Percentiles rank a stretch among this genome's conserved stretches.
phyloP scores from a whole-genome alignment of 768 basidiomycete species.

The Coprinopsis marcescibilis region DNA sequence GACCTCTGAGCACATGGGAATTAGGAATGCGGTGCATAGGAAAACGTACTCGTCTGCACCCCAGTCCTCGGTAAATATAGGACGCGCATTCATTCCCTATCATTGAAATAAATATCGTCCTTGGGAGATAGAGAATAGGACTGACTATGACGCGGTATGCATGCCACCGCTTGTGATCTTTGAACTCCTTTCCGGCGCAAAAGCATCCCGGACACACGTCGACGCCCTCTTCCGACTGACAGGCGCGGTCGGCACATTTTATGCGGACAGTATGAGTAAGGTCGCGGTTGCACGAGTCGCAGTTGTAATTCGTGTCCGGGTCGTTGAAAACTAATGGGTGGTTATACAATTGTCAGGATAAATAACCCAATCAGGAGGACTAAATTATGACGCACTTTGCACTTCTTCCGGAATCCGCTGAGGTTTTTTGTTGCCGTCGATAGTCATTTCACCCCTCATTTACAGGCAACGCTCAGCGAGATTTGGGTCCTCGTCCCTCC shows the following conservation, averaged over 20 bases:
- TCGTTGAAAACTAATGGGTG: conserved; percentile 59
- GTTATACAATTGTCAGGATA: conserved; percentile 10
- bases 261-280: conserved; percentile 96
- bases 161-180: conserved; percentile 79
- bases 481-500: too few relatives aligned
- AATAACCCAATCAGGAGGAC: conserved; percentile 14
- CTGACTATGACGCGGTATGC: conserved; percentile 87
- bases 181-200: conserved; percentile 86
- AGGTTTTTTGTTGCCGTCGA: conserved; percentile 62
- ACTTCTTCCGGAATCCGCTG: conserved; percentile 62
- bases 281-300: conserved; percentile 80
- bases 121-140: conserved; percentile 5
- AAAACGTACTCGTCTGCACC: conserved; percentile 88
- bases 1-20: background rate
- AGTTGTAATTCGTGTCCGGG: conserved; percentile 77
- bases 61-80: conserved; percentile 94
- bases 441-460: conserved; percentile 42
- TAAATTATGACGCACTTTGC: conserved; percentile 40
- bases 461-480: background rate
- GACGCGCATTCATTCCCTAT: conserved; percentile 93
- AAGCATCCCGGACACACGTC: conserved; percentile 94
- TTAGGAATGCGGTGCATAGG: background rate
- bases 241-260: conserved; percentile 84
- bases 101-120: conserved; percentile 10
- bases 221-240: conserved; percentile 58